Evolutionary conservation across 2,329 filamentous ascomycete genomes (phyloP), one percentile per base, ranked within the genome.

Genomic region (Epicoccum nigrum): DNA sequence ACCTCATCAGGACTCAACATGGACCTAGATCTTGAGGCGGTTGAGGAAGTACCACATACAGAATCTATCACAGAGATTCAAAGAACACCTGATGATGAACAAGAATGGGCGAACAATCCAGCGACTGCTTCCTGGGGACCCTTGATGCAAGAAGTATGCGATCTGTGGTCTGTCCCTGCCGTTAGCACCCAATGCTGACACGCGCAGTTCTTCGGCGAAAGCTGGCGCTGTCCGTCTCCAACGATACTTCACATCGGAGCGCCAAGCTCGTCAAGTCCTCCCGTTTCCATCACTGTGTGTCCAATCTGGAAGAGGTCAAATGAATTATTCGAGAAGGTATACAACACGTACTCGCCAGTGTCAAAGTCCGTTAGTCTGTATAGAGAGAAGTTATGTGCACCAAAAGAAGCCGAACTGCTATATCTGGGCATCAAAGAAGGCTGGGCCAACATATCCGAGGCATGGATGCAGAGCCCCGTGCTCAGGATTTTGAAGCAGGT

Each of bases 221-320:
- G 55, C 28, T 71, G 64, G 64, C 59, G 58, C 6, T 63, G 55
- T 43, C 69, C 68, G 1, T 67, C 64, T 2, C 68, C 69, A 2
- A 59, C 67, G 1, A 48, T 70, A 30, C 58, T 71, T 4, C 63
- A 72, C 45, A 60, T 72, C 11, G 63, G 59, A 35, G 57, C 63
- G 7, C 61, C 64, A 7, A 51, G 49, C 6, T 32, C 42, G 4
- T 13, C 47, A 1, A 17, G 44, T 7, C 13, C 49, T 4, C 8
- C 44, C 1, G 13, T 38, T 2, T 23, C 55, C 9, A 58, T 33
- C 19, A 45, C 55, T 7, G 28, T 59, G 5, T 70, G 67, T 37
- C 65, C 63, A 0, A 53, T 67, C 11, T 70, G 65, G 62, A 65
- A 62, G 43, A 65, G 61, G 38, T 60, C 54, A 25, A 70, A 72